Evolutionary conservation across 257 asterid genomes (phyloP).

Genomic region (Fraxinus quadrangulata): DNA sequence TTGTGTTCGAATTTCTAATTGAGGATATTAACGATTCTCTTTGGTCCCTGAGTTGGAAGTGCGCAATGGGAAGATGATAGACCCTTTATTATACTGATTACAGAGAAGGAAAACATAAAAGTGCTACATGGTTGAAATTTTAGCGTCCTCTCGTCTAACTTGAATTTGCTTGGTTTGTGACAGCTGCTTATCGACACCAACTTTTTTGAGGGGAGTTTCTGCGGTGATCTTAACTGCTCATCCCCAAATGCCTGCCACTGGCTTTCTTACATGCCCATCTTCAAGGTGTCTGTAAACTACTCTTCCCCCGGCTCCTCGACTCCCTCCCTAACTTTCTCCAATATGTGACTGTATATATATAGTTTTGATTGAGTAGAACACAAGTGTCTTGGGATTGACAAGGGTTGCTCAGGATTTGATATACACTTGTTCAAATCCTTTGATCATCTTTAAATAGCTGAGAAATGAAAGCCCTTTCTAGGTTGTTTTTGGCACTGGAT

Average conservation of each 20-base stretch:
- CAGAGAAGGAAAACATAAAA: constrained; percentile 20
- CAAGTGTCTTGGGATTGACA: constrained; percentile 39
- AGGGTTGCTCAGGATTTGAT: constrained; percentile 32
- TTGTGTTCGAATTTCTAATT: background rate
- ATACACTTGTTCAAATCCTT: background rate
- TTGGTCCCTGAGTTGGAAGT: too few relatives aligned
- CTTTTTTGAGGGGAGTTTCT: constrained; percentile 37
- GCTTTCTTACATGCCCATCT: background rate
- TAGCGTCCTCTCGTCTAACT: constrained; percentile 34
- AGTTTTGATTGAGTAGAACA: constrained; percentile 5
- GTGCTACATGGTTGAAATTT: constrained; percentile 26
- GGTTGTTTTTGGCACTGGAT: background rate
- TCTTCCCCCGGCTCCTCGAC: background rate
- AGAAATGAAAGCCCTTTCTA: background rate
- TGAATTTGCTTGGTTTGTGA: constrained; percentile 39
- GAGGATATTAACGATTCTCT: too few relatives aligned
- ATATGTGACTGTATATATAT: background rate
- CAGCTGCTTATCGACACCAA: constrained; percentile 43
- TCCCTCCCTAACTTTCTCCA: background rate
- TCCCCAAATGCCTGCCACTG: constrained; percentile 4
- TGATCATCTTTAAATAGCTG: background rate
- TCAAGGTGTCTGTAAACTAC: constrained; percentile 37
- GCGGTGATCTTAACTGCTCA: constrained; percentile 27
- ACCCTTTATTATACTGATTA: too few relatives aligned
- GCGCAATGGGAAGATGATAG: too few relatives aligned